Conservation (phyloP, 768 basidiomycete genomes). For the Boletus sp. region DNA sequence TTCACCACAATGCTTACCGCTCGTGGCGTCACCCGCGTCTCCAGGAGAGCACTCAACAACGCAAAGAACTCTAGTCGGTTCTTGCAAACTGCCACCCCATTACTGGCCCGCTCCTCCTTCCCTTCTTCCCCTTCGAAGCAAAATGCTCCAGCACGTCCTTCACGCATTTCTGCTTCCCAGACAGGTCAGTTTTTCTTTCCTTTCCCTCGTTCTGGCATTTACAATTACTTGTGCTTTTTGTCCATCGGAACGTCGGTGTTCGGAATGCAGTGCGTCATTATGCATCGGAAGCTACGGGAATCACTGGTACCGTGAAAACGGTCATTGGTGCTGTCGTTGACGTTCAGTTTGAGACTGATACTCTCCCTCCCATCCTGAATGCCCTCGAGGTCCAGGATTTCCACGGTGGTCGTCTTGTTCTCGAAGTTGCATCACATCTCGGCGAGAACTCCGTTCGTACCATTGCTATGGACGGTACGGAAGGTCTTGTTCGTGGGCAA, state of each 20-base stretch:
- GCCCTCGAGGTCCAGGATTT: conserved; percentile 97
- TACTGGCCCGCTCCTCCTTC: conserved; percentile 52
- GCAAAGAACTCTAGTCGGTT: conserved; percentile 76
- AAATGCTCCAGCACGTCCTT: conserved; percentile 47
- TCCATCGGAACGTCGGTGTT: background rate
- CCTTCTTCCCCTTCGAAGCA: conserved; percentile 43
- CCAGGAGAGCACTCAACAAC: conserved; percentile 76
- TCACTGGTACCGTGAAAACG: conserved; percentile 85
- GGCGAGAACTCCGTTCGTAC: conserved; percentile 99
- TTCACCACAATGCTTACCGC: conserved; percentile 74
- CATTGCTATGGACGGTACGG: conserved; percentile 99
- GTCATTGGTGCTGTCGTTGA: conserved; percentile 99
- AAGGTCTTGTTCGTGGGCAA: conserved; percentile 99
- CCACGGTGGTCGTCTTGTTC: conserved; percentile 93
- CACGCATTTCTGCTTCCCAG: conserved; percentile 46
- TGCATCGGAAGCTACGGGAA: conserved; percentile 82
- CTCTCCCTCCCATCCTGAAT: conserved; percentile 94
- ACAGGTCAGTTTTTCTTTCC: conserved; percentile 46
- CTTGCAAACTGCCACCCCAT: conserved; percentile 72
- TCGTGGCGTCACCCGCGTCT: conserved; percentile 84
- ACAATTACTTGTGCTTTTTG: background rate
- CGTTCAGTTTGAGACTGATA: conserved; percentile 93
- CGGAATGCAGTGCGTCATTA: conserved; percentile 66
- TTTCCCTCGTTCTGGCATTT: background rate
- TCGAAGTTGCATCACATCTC: conserved; percentile 97